A percentile compares a stretch with the other conserved stretches of the same genome.
These are phyloP conservation scores for Cercophora scortea DNA, from an alignment of 495 filamentous ascomycete genomes.

Conservation along the genomic window DNA sequence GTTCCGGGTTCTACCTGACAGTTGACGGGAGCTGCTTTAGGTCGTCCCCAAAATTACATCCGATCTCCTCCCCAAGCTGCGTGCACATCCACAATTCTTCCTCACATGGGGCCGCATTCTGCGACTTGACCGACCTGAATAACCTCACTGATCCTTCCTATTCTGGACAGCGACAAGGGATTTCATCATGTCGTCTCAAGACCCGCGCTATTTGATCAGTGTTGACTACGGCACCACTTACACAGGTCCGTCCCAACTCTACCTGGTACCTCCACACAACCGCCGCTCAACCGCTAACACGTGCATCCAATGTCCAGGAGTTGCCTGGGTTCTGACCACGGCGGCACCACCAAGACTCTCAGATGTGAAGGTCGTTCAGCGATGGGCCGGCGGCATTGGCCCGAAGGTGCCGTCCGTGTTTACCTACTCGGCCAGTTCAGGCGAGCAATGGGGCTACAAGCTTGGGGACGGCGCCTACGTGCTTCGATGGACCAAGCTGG, in stretches of 20 bases:
- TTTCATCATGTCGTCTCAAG: background rate
- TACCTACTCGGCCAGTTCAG: background rate
- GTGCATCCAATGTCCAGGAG: background rate
- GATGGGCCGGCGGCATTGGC: background rate
- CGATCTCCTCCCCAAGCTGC: too few species aligned
- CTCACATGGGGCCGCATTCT: background rate
- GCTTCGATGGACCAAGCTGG: conserved; percentile 2
- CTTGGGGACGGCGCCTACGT: background rate
- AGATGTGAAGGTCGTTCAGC: background rate
- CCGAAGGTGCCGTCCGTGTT: conserved; percentile 2
- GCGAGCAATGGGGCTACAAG: background rate
- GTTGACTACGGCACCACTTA: conserved; percentile 4
- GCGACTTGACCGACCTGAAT: background rate
- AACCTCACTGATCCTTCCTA: background rate
- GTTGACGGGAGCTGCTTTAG: too few species aligned
- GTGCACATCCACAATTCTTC: too few species aligned
- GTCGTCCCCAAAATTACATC: too few species aligned
- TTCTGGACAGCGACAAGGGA: background rate
- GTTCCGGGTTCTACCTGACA: too few species aligned
- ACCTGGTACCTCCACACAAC: too few species aligned
- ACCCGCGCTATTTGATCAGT: background rate
- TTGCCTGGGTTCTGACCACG: background rate
- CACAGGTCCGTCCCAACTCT: background rate
- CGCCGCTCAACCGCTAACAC: background rate
- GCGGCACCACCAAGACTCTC: background rate